phyloP scores from a whole-genome alignment of 2,329 filamentous ascomycete genomes.

The Fusarium secorum region DNA sequence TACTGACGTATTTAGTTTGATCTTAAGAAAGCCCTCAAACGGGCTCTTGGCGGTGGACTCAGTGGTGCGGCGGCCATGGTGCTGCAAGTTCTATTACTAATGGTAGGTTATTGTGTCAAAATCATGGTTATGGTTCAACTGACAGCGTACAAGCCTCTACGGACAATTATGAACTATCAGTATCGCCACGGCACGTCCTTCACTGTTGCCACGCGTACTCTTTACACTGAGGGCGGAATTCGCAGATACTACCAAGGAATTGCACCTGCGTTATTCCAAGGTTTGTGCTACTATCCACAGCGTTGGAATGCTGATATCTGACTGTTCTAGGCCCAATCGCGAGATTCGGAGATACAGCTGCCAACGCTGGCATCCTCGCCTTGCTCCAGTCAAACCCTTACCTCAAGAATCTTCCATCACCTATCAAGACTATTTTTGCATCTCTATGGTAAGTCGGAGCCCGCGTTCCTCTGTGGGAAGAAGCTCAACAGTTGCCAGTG shows the following conservation, averaged over 20 bases:
- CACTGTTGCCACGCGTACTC: conserved; percentile 48
- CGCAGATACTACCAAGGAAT: conserved; percentile 57
- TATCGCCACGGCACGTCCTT: conserved; percentile 57
- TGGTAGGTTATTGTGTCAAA: conserved; percentile 44
- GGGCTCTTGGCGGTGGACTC: conserved; percentile 55
- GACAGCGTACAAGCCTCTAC: conserved; percentile 48
- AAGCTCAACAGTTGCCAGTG: conserved; percentile 41
- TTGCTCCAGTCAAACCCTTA: conserved; percentile 57
- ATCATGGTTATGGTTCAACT: accelerated
- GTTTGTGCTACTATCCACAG: conserved; percentile 17
- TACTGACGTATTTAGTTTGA: conserved; percentile 49
- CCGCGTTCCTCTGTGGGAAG: too few relatives aligned
- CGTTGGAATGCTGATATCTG: neutral
- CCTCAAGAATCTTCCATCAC: conserved; percentile 52
- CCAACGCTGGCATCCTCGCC: conserved; percentile 59
- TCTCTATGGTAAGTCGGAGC: conserved; percentile 56
- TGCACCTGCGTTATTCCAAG: conserved; percentile 55
- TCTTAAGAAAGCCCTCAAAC: conserved; percentile 52
- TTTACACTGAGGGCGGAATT: conserved; percentile 53
- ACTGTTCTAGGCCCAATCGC: conserved; percentile 50
- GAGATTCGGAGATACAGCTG: conserved; percentile 58
- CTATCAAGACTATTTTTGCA: conserved; percentile 56
- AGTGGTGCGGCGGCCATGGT: conserved; percentile 59
- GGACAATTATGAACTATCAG: conserved; percentile 61
- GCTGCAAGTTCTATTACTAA: conserved; percentile 56